Evolutionary conservation across 1,284 basidiomycete species (phyloP).

Genomic region (Ganoderma lucidum): DNA sequence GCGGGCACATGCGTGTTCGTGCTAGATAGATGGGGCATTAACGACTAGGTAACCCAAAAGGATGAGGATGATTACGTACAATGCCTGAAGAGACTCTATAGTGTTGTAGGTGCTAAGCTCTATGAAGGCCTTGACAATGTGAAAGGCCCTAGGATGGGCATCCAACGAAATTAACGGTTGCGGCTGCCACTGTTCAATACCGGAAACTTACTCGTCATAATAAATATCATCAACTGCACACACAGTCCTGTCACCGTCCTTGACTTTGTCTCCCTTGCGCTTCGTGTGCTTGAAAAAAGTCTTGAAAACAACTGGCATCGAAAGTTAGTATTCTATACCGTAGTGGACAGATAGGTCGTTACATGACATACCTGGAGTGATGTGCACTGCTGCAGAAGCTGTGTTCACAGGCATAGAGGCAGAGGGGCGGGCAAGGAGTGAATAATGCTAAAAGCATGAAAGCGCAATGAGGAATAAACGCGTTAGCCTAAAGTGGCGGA

Average conservation of each 20-base stretch:
- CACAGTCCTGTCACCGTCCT: slow-evolving; percentile 44
- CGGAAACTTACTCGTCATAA: slow-evolving; percentile 61
- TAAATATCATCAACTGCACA: slow-evolving; percentile 66
- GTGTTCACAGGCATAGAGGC: slow-evolving; percentile 60
- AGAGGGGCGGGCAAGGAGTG: neutral
- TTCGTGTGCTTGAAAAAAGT: slow-evolving; percentile 70
- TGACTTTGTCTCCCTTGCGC: slow-evolving; percentile 52
- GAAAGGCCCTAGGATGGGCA: slow-evolving; percentile 55
- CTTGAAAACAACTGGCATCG: slow-evolving; percentile 51
- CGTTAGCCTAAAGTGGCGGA: neutral
- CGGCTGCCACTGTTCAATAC: neutral
- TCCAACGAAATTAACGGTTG: neutral
- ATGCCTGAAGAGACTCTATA: slow-evolving; percentile 66
- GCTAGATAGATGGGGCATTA: slow-evolving; percentile 41
- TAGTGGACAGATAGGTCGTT: slow-evolving; percentile 7
- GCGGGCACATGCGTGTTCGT: slow-evolving; percentile 83
- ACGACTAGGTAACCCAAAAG: neutral
- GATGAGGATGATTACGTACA: slow-evolving; percentile 44
- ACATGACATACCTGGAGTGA: slow-evolving; percentile 53
- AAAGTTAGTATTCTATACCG: neutral
- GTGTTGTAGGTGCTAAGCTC: slow-evolving; percentile 66
- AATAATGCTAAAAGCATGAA: no score
- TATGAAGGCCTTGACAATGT: slow-evolving; percentile 75
- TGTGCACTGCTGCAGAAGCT: slow-evolving; percentile 58
- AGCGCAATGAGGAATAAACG: neutral